Conservation (phyloP, 2,329 filamentous ascomycete species). For the Diaporthe ampelina region DNA sequence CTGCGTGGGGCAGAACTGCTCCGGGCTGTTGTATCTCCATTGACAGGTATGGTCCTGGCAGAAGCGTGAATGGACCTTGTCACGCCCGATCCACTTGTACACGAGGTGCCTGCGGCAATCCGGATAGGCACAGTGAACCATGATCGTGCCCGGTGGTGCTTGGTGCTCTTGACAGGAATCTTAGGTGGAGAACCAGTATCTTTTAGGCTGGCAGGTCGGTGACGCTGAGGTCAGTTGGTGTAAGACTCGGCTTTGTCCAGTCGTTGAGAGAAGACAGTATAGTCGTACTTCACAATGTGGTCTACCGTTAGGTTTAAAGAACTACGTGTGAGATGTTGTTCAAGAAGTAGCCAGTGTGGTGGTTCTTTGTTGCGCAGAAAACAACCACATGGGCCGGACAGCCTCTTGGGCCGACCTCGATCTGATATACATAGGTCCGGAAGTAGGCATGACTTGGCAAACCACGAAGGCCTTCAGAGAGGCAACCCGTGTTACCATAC, state of each 20-base stretch:
- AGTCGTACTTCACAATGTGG: background rate
- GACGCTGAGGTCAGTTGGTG: background rate
- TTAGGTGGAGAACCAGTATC: background rate
- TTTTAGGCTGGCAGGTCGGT: background rate
- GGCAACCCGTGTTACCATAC: background rate
- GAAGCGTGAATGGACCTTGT: background rate
- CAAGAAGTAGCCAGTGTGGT: background rate
- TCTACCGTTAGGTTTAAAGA: background rate
- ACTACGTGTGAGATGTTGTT: background rate
- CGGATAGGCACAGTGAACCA: background rate
- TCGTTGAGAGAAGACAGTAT: too few species aligned
- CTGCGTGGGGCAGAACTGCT: background rate
- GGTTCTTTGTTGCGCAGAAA: background rate
- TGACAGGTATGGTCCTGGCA: slow-evolving; percentile 14
- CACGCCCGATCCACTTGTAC: background rate
- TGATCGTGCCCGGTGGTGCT: background rate
- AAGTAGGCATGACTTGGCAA: background rate
- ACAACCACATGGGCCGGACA: background rate
- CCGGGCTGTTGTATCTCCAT: too few species aligned
- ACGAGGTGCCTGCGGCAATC: background rate
- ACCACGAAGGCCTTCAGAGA: background rate
- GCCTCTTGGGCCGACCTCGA: background rate
- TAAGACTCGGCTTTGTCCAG: background rate
- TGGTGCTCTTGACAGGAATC: too few species aligned
- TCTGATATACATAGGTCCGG: background rate